phyloP scores from a whole-genome alignment of 805 yeast genomes.

The Brettanomyces nanus region DNA sequence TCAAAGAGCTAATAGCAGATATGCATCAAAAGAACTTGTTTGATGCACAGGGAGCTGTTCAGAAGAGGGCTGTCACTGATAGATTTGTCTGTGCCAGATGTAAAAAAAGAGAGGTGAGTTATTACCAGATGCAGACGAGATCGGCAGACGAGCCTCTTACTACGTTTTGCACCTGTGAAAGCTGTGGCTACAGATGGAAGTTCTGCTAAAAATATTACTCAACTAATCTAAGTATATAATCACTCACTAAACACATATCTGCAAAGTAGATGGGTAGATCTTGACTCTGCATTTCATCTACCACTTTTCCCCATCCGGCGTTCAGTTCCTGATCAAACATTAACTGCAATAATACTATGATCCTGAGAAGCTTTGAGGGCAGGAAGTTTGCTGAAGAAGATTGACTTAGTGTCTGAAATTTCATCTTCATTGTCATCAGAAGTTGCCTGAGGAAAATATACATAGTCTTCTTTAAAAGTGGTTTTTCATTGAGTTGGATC shows the following conservation, averaged over 20 bases:
- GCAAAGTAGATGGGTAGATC: slow-evolving; percentile 4
- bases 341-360: slow-evolving; percentile 4
- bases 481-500: slow-evolving; percentile 5
- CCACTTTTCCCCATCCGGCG: slow-evolving; percentile 6
- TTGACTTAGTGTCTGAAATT: background rate
- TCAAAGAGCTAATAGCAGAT: slow-evolving; percentile 77
- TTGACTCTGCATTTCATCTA: slow-evolving; percentile 4
- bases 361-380: slow-evolving; percentile 1
- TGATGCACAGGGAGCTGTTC: slow-evolving; percentile 96
- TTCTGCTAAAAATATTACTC: slow-evolving; percentile 47
- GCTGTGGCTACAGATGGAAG: slow-evolving; percentile 97
- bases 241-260: slow-evolving; percentile 8
- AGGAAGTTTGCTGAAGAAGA: background rate
- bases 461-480: slow-evolving; percentile 3
- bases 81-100: slow-evolving; percentile 97
- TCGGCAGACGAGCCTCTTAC: slow-evolving; percentile 99
- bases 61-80: slow-evolving; percentile 92
- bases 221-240: slow-evolving; percentile 3
- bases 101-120: slow-evolving; percentile 93
- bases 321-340: slow-evolving; percentile 5
- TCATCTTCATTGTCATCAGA: background rate
- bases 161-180: slow-evolving; percentile 96
- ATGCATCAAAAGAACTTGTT: slow-evolving; percentile 83
- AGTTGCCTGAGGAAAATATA: slow-evolving; percentile 1
- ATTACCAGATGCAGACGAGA: slow-evolving; percentile 96